Evolutionary conservation across 306 rosid genomes (phyloP), one percentile per base, ranked within the genome.

Genomic region (Gynostemma pentaphyllum): DNA sequence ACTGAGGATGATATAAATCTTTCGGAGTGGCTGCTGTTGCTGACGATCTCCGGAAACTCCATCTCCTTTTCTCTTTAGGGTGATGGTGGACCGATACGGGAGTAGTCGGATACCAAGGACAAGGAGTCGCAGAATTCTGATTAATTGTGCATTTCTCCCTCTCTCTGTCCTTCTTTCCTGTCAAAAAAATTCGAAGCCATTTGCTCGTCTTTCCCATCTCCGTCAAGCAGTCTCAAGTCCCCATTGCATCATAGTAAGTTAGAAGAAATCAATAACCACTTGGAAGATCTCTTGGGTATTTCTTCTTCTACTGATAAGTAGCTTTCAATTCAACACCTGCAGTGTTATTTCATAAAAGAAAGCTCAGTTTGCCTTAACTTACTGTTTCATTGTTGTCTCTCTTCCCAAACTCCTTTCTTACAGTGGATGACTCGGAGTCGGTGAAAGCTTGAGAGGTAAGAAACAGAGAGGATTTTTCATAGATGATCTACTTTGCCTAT

Each of bases 31-130:
- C 27, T 0, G 68, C 28, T n/a, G 53, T 9, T 45, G 86, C 87
- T 0, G 96, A 82, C 40, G 98, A 82, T 76, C 98, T 80, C 70
- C 95, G 72, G 32, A 92, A 88, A 64, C 98, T 88, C 98, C 96
- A 88, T 62, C 98, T 71, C 75, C 57, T 79, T 68, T 84, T 92
- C 83, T 92, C 98, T 37, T 81, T 92, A 11, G 94, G 80, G 36
- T 78, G 48, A 7, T 36, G 72, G 19, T 54, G 68, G n/a, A 26
- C n/a, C 4, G 94, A 82, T 56, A 19, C 66, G 40, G 88, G 95
- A 51, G 82, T 78, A 1, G 82, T 66, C 37, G 83, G 87, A 68
- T 80, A 80, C 68, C 55, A 47, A 36, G 73, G n/a, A n/a, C n/a
- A 68, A 72, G 51, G 44, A 46, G 50, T 41, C 15, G 79, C 56